Conservation (phyloP, 2,329 filamentous ascomycete species). For the Albifimbria verrucaria region DNA sequence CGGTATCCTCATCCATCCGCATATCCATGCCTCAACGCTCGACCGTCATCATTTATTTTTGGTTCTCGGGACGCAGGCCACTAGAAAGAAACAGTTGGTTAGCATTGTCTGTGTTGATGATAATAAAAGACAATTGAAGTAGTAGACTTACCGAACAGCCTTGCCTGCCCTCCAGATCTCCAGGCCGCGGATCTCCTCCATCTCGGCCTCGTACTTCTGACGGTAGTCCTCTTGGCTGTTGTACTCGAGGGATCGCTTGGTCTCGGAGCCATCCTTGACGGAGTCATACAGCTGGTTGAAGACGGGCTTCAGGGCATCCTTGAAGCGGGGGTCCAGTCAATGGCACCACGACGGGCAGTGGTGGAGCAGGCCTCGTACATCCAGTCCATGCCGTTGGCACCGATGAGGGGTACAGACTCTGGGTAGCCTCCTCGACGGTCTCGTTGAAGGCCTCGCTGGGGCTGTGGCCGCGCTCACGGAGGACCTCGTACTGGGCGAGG, state of each 20-base stretch:
- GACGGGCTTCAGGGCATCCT: constrained; percentile 96
- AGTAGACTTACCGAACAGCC: constrained; percentile 72
- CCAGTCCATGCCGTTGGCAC: constrained; percentile 99
- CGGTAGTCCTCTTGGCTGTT: constrained; percentile 96
- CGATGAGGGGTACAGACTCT: constrained; percentile 96
- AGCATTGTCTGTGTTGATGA: constrained; percentile 16
- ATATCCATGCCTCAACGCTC: background rate
- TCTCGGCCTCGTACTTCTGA: constrained; percentile 95
- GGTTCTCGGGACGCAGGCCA: constrained; percentile 81
- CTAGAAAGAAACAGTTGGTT: constrained; percentile 33
- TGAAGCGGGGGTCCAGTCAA: constrained; percentile 98
- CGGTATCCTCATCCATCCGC: background rate
- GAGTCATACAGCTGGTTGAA: constrained; percentile 97
- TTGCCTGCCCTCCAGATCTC: constrained; percentile 99
- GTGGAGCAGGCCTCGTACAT: constrained; percentile 99
- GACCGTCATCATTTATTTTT: constrained; percentile 56
- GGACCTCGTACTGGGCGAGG: constrained; percentile 99
- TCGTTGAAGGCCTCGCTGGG: constrained; percentile 99
- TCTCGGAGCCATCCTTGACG: constrained; percentile 89
- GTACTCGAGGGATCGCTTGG: constrained; percentile 93
- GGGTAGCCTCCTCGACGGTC: constrained; percentile 99
- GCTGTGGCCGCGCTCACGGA: constrained; percentile 96
- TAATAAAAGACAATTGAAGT: background rate
- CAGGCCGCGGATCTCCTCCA: constrained; percentile 95
- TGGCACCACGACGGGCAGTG: constrained; percentile 94